Percentiles rank a stretch among this genome's conserved stretches.
phyloP scores from a whole-genome alignment of 2,329 filamentous ascomycete species.

The Fusarium anthophilum region DNA sequence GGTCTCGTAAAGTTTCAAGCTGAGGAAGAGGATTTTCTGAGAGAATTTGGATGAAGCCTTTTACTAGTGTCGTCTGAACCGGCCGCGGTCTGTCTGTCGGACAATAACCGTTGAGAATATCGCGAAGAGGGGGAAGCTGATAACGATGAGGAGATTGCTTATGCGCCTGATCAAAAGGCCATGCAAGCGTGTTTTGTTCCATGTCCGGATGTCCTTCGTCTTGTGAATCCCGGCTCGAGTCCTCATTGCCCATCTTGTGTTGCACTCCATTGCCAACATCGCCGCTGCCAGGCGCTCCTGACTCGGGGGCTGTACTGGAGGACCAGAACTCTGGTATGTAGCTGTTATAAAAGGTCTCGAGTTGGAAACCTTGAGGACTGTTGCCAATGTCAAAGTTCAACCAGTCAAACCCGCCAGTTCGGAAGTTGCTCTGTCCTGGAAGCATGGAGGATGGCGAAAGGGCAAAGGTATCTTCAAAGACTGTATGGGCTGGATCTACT shows the following conservation, averaged over 20 bases:
- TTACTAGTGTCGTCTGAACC: background rate
- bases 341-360: background rate
- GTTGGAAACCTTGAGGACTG: background rate
- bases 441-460: background rate
- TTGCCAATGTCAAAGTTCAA: background rate
- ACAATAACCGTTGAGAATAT: background rate
- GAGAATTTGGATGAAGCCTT: background rate
- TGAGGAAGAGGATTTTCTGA: background rate
- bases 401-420: background rate
- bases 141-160: background rate
- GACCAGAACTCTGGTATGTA: background rate
- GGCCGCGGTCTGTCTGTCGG: background rate
- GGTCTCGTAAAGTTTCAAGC: background rate
- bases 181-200: background rate
- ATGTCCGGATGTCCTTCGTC: rapidly evolving
- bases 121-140: background rate
- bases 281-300: rapidly evolving
- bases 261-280: background rate
- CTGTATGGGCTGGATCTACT: background rate
- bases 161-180: background rate
- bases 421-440: background rate
- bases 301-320: rapidly evolving
- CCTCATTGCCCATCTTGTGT: background rate
- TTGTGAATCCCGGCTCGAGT: background rate
- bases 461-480: background rate